Evolutionary conservation across 331 rosid species (phyloP).

Genomic region (Quercus lobata): DNA sequence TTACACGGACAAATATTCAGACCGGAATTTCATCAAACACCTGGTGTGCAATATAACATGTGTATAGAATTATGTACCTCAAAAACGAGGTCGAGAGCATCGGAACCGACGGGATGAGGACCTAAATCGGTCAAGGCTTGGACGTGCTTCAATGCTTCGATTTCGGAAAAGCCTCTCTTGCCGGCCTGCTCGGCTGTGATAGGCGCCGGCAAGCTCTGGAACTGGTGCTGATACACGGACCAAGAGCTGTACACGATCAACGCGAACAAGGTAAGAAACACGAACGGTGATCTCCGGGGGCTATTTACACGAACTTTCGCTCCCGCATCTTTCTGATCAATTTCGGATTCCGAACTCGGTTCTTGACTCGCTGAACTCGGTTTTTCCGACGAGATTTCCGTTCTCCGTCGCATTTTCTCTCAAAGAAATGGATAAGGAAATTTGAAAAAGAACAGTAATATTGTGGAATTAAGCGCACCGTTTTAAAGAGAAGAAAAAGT

Average conservation of each 20-base stretch:
- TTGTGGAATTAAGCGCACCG: no score
- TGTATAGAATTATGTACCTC: slow-evolving; percentile 43
- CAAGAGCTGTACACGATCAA: slow-evolving; percentile 48
- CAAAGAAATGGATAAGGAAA: no score
- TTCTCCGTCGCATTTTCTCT: slow-evolving; percentile 46
- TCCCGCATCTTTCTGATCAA: slow-evolving; percentile 21
- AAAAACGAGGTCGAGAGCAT: slow-evolving; percentile 56
- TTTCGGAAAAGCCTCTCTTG: slow-evolving; percentile 89
- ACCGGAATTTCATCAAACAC: not conserved
- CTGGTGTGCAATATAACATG: not conserved
- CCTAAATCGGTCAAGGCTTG: slow-evolving; percentile 76
- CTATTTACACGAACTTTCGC: slow-evolving; percentile 16
- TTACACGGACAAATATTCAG: not conserved
- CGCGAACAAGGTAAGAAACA: slow-evolving; percentile 58
- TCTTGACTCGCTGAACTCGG: not conserved
- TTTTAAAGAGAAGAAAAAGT: no score
- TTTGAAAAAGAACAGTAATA: no score
- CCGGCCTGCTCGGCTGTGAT: slow-evolving; percentile 79
- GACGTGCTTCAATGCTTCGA: slow-evolving; percentile 71
- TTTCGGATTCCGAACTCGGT: not conserved
- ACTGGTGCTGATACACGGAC: slow-evolving; percentile 61
- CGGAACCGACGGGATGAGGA: slow-evolving; percentile 89
- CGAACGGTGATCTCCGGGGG: slow-evolving; percentile 59
- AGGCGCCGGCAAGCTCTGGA: slow-evolving; percentile 64
- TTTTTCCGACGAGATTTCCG: slow-evolving; percentile 30